Conservation (phyloP, 2,329 filamentous ascomycete species). For the Emericellopsis atlantica region DNA sequence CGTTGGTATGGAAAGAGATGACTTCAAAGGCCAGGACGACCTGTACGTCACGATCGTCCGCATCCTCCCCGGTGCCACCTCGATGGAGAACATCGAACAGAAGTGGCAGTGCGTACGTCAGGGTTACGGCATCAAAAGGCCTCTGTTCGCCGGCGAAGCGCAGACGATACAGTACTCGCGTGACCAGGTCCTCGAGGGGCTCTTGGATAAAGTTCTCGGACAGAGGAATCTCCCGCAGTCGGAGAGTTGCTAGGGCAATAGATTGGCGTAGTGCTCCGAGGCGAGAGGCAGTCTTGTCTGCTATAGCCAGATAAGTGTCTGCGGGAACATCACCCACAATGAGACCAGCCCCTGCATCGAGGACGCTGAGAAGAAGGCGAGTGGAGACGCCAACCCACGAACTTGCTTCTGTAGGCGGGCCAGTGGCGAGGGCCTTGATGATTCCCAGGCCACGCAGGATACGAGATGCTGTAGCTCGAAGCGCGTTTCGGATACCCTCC, state of each 20-base stretch:
- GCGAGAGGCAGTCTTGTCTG: conserved; percentile 60
- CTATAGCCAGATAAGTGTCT: conserved; percentile 66
- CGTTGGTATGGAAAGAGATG: conserved; percentile 74
- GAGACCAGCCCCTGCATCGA: conserved; percentile 69
- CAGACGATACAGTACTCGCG: conserved; percentile 78
- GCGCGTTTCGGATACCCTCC: conserved; percentile 59
- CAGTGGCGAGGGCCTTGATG: conserved; percentile 67
- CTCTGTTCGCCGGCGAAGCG: conserved; percentile 85
- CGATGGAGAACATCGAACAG: conserved; percentile 66
- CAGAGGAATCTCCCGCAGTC: conserved; percentile 64
- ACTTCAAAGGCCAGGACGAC: conserved; percentile 82
- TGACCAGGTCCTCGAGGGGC: conserved; percentile 72
- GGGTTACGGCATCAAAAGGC: conserved; percentile 79
- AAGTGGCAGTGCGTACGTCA: conserved; percentile 79
- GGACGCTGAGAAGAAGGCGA: conserved; percentile 56
- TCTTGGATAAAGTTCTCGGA: conserved; percentile 64
- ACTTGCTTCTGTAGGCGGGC: conserved; percentile 78
- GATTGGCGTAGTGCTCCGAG: conserved; percentile 70
- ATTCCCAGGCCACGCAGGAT: conserved; percentile 78
- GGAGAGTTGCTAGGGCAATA: conserved; percentile 75
- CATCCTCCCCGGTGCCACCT: conserved; percentile 60
- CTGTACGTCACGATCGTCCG: conserved; percentile 80
- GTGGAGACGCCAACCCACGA: conserved; percentile 82
- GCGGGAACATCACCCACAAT: conserved; percentile 73
- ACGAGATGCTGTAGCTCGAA: conserved; percentile 56